Base-by-base conservation (phyloP, 2,329 filamentous ascomycete genomes). In the Cladosporium austrohemisphaericum region DNA sequence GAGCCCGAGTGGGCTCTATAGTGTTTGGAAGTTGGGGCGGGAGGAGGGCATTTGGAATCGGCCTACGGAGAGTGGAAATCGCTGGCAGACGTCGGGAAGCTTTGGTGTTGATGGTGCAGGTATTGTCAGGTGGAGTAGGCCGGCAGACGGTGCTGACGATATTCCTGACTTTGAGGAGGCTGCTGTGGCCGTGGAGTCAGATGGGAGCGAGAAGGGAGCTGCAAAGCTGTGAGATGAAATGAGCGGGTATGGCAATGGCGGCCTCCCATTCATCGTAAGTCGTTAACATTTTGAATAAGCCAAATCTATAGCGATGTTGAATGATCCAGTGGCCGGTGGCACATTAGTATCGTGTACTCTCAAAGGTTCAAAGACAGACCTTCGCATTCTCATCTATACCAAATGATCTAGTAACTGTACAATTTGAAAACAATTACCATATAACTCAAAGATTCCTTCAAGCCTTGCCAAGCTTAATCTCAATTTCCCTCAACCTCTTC, bases 41-140 rank as follows among this genome's bases (percentile, higher is more conserved):
- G 69, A 77, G 41, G 82, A 88, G 61, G 76, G 80, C 11, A 85
- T 88, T 55, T 84, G 79, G 76, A 84, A 84, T 61, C 68, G 78
- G 19, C 74, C 79, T 2, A 83, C 80, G 2, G 80, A 84, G 66
- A 85, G 78, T 60, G 84, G 84, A 31, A 80, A 69, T 55, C 68
- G 82, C 45, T 88, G 85, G 84, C 84, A 88, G 74, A 84, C 71
- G 20, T 73, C 77, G 37, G 85, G 84, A 22, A 79, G 77, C 22
- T 88, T 83, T 67, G 83, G 78, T 2, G 67, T 84, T 22, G 79
- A 82, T 60, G 60, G 59, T 5, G 63, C 71, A 22, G 80, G 80
- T 2, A 58, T 68, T 10, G 73, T 85, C 3, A 70, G 67, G 47
- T 84, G 79, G 63, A 20, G 57, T 64, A 5, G 62, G 60, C 6